Evolutionary conservation across 2,329 filamentous ascomycete genomes (phyloP), one percentile per base, ranked within the genome.

Genomic region (Leptographium flavum): DNA sequence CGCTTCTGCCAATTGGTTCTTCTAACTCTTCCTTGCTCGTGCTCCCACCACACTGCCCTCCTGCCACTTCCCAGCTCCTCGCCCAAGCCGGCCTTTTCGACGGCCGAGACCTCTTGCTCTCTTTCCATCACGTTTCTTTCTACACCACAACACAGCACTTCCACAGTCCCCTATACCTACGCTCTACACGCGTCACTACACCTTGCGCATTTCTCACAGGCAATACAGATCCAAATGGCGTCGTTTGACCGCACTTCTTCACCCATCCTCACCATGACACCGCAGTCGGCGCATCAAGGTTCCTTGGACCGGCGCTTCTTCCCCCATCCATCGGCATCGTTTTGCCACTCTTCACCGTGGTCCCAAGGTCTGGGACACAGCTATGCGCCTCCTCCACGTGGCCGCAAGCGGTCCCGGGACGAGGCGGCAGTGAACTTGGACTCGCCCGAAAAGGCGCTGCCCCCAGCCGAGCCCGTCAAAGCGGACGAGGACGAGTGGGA

Each of bases 331-430:
- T 50, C 60, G 44, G 56, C 60, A 45, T 54, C 61, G 15, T 61
- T 64, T 50, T 55, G 58, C 47, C 53, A 58, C 31, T 49, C 60
- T 46, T 56, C 58, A 37, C 56, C 60, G 21, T 60, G 60, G 56
- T 53, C 58, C 22, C 58, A 57, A 37, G 52, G 58, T 19, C 49
- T 56, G 32, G 50, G 55, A 22, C 51, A 56, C 15, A 43, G 45
- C 43, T n/a, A 36, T 10, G 21, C 42, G 53, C 47, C 39, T 53
- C 56, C 33, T 56, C 74, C 75, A 53, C 50, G 54, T 15, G 80
- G 83, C 53, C 79, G 81, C 58, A 88, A 88, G 65, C 79, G 83
- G 54, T 85, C 81, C 50, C 74, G 83, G 57, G 80, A 84, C 56
- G 83, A 88, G 60, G 81, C 83, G 46, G 70, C 71, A 23, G 65